phyloP scores from a whole-genome alignment of 1,284 basidiomycete species.

The Athelia psychrophila region DNA sequence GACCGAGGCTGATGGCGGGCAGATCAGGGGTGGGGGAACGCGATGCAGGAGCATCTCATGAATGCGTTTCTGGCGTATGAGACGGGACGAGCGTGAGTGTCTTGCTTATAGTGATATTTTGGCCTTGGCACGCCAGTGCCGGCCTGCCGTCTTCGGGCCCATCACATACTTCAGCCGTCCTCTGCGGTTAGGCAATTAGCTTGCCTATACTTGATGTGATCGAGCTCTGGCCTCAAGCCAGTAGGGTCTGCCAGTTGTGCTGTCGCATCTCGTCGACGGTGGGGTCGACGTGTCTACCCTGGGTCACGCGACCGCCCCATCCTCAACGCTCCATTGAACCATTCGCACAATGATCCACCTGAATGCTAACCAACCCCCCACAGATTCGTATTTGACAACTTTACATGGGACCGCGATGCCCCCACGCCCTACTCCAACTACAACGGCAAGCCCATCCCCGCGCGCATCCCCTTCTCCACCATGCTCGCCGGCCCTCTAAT shows the following conservation, averaged over 20 bases:
- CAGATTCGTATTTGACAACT: slow-evolving; percentile 42
- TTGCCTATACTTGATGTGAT: no score
- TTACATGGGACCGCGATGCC: slow-evolving; percentile 30
- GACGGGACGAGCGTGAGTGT: slow-evolving; percentile 41
- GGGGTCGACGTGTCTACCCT: no score
- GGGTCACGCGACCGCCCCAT: no score
- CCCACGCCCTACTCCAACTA: slow-evolving; percentile 27
- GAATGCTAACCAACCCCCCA: neutral
- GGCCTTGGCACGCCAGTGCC: no score
- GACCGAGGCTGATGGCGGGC: neutral
- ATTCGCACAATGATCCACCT: neutral
- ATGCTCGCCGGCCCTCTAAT: slow-evolving; percentile 29
- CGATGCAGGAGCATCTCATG: slow-evolving; percentile 51
- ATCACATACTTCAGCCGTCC: no score
- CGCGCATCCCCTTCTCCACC: slow-evolving; percentile 37
- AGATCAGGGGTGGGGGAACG: slow-evolving; percentile 59
- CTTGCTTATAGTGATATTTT: no score
- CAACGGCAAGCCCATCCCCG: slow-evolving; percentile 36
- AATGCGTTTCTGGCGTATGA: slow-evolving; percentile 47
- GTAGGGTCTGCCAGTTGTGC: no score
- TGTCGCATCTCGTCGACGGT: no score
- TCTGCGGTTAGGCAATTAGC: no score
- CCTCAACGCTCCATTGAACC: no score
- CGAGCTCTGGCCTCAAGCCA: no score
- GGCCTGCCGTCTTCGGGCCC: no score